These are phyloP conservation scores for Talaromyces sp. DNA, from an alignment of 2,329 filamentous ascomycete genomes.

Conservation along the genomic window DNA sequence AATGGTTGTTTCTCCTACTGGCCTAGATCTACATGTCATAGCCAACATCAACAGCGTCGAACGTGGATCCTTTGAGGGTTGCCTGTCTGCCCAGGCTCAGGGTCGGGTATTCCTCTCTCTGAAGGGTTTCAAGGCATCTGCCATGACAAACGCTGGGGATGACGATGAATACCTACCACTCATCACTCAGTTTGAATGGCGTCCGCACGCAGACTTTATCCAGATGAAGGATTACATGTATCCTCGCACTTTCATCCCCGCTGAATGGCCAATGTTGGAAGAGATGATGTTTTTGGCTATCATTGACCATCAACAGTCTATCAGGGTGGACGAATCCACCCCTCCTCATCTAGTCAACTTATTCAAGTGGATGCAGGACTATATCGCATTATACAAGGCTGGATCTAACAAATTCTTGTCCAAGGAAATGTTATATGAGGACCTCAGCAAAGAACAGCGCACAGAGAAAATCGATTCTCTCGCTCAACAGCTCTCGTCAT, in stretches of 20 bases:
- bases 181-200: neutral
- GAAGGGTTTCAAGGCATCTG: conserved; percentile 1
- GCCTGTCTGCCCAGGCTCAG: neutral
- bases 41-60: neutral
- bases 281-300: neutral
- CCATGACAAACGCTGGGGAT: neutral
- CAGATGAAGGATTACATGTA: conserved; percentile 4
- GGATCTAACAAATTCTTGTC: neutral
- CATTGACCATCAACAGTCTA: neutral
- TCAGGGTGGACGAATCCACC: neutral
- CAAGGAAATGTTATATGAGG: neutral
- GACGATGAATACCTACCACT: neutral
- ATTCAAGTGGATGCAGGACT: neutral
- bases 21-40: too few species aligned
- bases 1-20: too few species aligned
- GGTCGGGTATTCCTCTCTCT: neutral
- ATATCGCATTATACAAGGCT: neutral
- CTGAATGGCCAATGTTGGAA: neutral
- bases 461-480: neutral
- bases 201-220: neutral
- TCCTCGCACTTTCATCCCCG: neutral
- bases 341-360: neutral
- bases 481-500: neutral
- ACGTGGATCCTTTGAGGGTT: neutral
- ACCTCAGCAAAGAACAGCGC: neutral